phyloP scores from a whole-genome alignment of 192 early-diverging fungal genomes.

The Funneliformis geosporum region DNA sequence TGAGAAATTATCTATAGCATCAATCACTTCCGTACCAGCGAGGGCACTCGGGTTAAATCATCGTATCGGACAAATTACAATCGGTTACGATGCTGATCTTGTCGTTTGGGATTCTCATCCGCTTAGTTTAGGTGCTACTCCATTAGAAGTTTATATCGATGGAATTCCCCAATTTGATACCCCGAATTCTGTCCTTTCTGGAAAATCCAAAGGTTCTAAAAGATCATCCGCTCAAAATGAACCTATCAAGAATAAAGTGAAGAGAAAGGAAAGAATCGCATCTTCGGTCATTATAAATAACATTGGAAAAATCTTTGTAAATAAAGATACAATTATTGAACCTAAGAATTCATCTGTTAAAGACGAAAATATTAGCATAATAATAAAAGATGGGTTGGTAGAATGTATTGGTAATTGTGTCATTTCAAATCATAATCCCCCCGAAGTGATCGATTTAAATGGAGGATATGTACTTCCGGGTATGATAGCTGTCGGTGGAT shows the following conservation, averaged over 20 bases:
- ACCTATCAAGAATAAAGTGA: constrained; percentile 7
- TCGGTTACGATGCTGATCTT: constrained; percentile 78
- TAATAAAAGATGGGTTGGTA: constrained; percentile 40
- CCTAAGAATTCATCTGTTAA: background rate
- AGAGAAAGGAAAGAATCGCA: constrained; percentile 33
- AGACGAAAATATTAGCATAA: constrained; percentile 33
- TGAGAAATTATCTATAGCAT: constrained; percentile 54
- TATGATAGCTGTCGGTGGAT: constrained; percentile 58
- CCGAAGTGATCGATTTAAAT: constrained; percentile 50
- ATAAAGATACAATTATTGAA: constrained; percentile 12
- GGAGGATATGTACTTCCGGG: constrained; percentile 64
- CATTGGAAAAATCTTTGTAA: constrained; percentile 40
- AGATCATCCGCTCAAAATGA: background rate
- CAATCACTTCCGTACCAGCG: constrained; percentile 75
- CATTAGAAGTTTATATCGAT: constrained; percentile 74
- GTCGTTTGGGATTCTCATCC: constrained; percentile 78
- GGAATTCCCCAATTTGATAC: constrained; percentile 62
- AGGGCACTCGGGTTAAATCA: constrained; percentile 64
- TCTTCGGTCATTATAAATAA: constrained; percentile 48
- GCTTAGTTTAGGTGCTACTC: constrained; percentile 66
- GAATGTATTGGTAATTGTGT: constrained; percentile 37
- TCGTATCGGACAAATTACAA: constrained; percentile 63
- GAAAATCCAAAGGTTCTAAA: background rate
- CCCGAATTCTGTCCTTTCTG: background rate
- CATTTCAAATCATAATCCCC: background rate